Evolutionary conservation across 2,329 filamentous ascomycete genomes (phyloP).

Genomic region (Ophioceras dolichostomum): DNA sequence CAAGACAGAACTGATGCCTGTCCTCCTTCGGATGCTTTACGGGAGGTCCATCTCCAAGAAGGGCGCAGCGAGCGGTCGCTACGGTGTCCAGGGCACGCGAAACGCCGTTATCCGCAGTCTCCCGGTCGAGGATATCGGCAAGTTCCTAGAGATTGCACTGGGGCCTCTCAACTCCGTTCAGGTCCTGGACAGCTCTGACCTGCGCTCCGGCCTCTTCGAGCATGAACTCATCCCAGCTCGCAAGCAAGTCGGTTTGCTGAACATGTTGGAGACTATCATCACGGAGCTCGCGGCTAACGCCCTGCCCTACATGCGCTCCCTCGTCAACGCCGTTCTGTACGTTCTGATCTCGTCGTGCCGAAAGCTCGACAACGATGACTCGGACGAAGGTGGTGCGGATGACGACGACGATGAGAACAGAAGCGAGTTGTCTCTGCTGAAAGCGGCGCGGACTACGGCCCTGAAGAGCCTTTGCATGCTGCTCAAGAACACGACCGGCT

Average conservation of each 20-base stretch:
- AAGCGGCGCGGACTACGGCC: slow-evolving; percentile 56
- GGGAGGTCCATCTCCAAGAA: slow-evolving; percentile 78
- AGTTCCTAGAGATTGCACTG: slow-evolving; percentile 73
- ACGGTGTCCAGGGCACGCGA: slow-evolving; percentile 70
- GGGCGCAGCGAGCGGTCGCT: slow-evolving; percentile 61
- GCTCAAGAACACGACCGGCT: slow-evolving; percentile 59
- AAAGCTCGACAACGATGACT: slow-evolving; percentile 34
- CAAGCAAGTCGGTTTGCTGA: slow-evolving; percentile 82
- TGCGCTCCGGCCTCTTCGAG: slow-evolving; percentile 40
- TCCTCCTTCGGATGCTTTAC: slow-evolving; percentile 78
- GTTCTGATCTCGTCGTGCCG: slow-evolving; percentile 63
- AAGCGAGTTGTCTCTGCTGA: slow-evolving; percentile 45
- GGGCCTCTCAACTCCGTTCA: slow-evolving; percentile 53
- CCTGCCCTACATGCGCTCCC: slow-evolving; percentile 49
- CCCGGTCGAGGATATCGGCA: slow-evolving; percentile 58
- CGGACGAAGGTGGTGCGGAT: slow-evolving; percentile 10
- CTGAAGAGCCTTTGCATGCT: slow-evolving; percentile 73
- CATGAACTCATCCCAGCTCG: slow-evolving; percentile 51
- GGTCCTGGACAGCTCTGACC: slow-evolving; percentile 36
- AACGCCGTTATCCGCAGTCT: slow-evolving; percentile 73
- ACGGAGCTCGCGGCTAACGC: slow-evolving; percentile 71
- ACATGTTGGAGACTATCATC: slow-evolving; percentile 81
- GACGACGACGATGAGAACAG: slow-evolving; percentile 25
- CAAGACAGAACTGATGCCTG: slow-evolving; percentile 62
- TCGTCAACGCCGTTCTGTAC: slow-evolving; percentile 70